Evolutionary conservation across 176 grass and related monocot genomes (phyloP).

Genomic region (Triticum monococcum): DNA sequence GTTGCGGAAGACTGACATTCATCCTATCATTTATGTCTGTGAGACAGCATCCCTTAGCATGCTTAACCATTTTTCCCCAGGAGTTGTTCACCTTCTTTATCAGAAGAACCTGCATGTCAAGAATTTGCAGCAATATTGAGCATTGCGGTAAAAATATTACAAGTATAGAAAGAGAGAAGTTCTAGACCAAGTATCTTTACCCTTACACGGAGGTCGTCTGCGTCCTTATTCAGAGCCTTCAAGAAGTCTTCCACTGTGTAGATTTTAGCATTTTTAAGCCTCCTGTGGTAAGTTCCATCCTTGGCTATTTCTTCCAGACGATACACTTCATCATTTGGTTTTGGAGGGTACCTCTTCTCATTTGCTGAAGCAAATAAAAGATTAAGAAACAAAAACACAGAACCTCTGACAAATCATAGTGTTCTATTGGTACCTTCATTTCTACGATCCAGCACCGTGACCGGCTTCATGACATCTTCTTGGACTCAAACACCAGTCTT

Average conservation of each 20-base stretch:
- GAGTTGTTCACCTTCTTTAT: background rate
- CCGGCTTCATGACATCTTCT: constrained; percentile 40
- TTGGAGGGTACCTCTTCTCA: constrained; percentile 40
- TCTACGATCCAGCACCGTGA: constrained; percentile 28
- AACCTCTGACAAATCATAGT: background rate
- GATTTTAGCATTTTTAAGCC: constrained; percentile 1
- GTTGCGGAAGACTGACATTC: too few relatives aligned
- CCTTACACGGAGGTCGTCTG: background rate
- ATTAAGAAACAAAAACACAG: background rate
- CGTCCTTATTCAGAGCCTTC: constrained; percentile 25
- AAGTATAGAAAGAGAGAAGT: background rate
- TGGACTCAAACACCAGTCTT: background rate
- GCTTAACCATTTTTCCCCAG: constrained; percentile 37
- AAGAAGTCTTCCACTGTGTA: constrained; percentile 11
- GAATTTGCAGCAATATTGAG: background rate
- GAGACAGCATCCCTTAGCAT: constrained; percentile 31
- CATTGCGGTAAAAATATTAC: background rate
- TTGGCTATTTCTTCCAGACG: constrained; percentile 36
- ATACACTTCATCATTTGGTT: constrained; percentile 19
- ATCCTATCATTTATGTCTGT: background rate
- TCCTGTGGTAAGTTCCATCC: constrained; percentile 20
- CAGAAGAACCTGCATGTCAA: constrained; percentile 28
- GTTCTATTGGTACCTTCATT: constrained; percentile 19
- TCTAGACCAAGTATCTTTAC: background rate
- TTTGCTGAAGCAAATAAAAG: constrained; percentile 23